Evolutionary conservation across 352 stramenopile species (phyloP).

Genomic region (Globisporangium camurandrum): DNA sequence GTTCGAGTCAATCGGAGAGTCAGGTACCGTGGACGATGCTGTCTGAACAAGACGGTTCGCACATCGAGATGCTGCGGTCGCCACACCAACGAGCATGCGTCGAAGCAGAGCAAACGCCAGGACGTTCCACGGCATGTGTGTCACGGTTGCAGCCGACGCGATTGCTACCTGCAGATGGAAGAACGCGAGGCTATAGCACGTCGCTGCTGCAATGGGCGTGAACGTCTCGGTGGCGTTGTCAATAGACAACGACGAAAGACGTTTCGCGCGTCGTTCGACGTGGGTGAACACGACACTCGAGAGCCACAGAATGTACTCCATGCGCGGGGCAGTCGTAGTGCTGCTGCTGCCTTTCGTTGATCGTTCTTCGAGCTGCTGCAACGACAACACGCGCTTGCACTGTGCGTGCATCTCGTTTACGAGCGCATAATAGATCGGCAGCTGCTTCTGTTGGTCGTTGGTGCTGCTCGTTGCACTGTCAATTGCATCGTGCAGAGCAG

Average conservation of each 20-base stretch:
- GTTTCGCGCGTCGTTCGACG: neutral
- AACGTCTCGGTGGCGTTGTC: too few relatives aligned
- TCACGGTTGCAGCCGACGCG: slow-evolving; percentile 4
- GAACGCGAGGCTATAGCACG: slow-evolving; percentile 20
- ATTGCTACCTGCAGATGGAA: slow-evolving; percentile 21
- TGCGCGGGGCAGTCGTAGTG: too few relatives aligned
- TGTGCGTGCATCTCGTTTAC: slow-evolving; percentile 18
- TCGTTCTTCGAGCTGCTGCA: neutral
- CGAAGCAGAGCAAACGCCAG: slow-evolving; percentile 22
- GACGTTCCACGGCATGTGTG: slow-evolving; percentile 20
- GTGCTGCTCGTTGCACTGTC: too few relatives aligned
- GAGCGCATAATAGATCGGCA: slow-evolving; percentile 19
- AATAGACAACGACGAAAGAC: too few relatives aligned
- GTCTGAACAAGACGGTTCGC: too few relatives aligned
- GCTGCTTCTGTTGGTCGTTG: neutral
- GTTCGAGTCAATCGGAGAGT: neutral
- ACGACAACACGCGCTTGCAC: neutral
- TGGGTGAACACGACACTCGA: slow-evolving; percentile 14
- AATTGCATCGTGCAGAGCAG: too few relatives aligned
- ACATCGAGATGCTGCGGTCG: neutral
- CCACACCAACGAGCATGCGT: slow-evolving; percentile 2
- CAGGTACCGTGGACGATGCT: too few relatives aligned
- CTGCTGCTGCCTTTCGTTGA: neutral
- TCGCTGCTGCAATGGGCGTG: neutral
- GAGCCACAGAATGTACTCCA: slow-evolving; percentile 34